These are phyloP conservation scores for Cucurbita ficifolia DNA, from an alignment of 306 rosid genomes.

Conservation along the genomic window DNA sequence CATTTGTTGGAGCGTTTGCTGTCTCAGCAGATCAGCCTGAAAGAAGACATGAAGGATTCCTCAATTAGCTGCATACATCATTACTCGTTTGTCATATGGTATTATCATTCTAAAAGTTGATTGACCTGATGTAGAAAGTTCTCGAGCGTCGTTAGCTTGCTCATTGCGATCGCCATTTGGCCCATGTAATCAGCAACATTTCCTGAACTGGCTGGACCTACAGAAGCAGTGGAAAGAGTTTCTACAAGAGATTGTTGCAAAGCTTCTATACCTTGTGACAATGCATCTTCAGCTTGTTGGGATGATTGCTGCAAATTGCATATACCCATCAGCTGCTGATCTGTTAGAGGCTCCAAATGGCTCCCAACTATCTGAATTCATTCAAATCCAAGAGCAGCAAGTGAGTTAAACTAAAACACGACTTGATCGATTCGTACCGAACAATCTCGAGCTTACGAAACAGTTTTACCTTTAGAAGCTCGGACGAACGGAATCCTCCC, in stretches of 20 bases:
- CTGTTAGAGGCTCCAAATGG: conserved; percentile 66
- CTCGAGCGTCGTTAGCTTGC: conserved; percentile 65
- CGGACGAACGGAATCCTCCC: conserved; percentile 80
- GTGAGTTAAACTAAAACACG: not conserved
- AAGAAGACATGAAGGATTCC: not conserved
- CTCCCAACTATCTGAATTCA: conserved; percentile 54
- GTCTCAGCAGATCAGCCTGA: conserved; percentile 81
- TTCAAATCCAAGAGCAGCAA: not conserved
- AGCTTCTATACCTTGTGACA: conserved; percentile 89
- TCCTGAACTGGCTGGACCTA: conserved; percentile 33
- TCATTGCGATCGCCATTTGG: conserved; percentile 89
- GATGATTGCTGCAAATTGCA: conserved; percentile 71
- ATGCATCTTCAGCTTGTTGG: conserved; percentile 84
- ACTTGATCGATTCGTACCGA: not conserved
- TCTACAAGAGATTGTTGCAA: conserved; percentile 72
- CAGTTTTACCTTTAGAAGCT: conserved; percentile 61
- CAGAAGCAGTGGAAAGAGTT: conserved; percentile 43
- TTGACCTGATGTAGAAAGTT: conserved; percentile 61
- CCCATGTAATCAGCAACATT: conserved; percentile 83
- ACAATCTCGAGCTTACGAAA: no score
- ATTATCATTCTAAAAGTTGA: not conserved
- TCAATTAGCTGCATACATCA: not conserved
- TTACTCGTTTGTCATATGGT: not conserved
- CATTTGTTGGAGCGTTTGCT: conserved; percentile 74
- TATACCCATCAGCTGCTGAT: conserved; percentile 64